Evolutionary conservation across 768 basidiomycete genomes (phyloP).

Genomic region (Xerocomus potaroensis): DNA sequence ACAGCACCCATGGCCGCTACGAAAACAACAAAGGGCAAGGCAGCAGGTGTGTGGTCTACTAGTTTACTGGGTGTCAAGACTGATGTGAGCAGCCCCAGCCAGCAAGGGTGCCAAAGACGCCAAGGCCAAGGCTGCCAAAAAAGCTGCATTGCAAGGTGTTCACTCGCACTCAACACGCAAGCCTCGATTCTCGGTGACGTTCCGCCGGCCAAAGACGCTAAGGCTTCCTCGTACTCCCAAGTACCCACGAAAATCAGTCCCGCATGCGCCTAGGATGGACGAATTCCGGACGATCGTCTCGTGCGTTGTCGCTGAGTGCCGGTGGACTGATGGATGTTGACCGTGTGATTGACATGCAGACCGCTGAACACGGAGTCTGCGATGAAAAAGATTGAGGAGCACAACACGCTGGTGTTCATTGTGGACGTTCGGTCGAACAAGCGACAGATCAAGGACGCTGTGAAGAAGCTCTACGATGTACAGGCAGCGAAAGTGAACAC

Average conservation of each 20-base stretch:
- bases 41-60: conserved; percentile 33
- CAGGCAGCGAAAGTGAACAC: conserved; percentile 97
- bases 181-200: conserved; percentile 79
- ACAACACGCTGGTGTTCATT: conserved; percentile 98
- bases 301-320: conserved; percentile 43
- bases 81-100: conserved; percentile 5
- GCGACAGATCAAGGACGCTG: conserved; percentile 98
- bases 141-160: conserved; percentile 89
- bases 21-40: conserved; percentile 64
- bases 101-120: conserved; percentile 37
- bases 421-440: conserved; percentile 96
- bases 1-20: conserved; percentile 57
- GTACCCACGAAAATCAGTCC: conserved; percentile 94
- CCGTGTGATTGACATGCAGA: conserved; percentile 34
- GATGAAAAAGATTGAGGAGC: conserved; percentile 99
- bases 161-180: conserved; percentile 76
- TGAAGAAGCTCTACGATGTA: conserved; percentile 99
- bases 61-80: conserved; percentile 26
- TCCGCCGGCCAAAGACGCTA: conserved; percentile 96
- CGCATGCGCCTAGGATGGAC: conserved; percentile 93
- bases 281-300: conserved; percentile 92
- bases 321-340: background rate
- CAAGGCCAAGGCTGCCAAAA: conserved; percentile 94
- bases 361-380: conserved; percentile 94
- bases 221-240: conserved; percentile 77